Evolutionary conservation across 176 grass and related monocot species (phyloP).

Genomic region (Rhynchospora tenuis): DNA sequence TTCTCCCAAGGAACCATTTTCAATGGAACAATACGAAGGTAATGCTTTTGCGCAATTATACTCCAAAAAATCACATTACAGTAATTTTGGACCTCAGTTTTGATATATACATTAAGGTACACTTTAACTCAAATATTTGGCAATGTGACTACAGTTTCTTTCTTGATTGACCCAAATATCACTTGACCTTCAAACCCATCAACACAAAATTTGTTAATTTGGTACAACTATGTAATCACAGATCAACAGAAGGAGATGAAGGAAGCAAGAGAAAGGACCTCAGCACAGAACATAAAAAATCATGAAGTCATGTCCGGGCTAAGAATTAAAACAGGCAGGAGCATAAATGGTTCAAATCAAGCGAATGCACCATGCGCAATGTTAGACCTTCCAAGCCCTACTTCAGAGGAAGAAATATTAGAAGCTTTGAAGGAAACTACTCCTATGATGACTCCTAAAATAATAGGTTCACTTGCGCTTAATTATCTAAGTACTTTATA

Average conservation of each 20-base stretch:
- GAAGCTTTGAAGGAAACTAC: constrained; percentile 25
- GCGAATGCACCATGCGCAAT: not conserved
- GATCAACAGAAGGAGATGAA: constrained; percentile 13
- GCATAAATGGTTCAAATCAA: constrained; percentile 14
- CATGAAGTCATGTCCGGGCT: not conserved
- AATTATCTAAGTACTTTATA: no score
- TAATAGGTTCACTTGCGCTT: not conserved
- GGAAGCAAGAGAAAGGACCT: not conserved
- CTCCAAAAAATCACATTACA: not conserved
- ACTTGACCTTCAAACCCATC: not conserved
- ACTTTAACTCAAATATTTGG: not conserved
- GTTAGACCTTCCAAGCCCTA: constrained; percentile 28
- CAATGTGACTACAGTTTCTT: not conserved
- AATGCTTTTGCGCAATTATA: not conserved
- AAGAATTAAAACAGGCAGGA: constrained; percentile 16
- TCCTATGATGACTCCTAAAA: constrained; percentile 21
- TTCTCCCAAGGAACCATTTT: not conserved
- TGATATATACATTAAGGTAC: not conserved
- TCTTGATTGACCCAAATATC: not conserved
- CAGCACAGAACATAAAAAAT: not conserved
- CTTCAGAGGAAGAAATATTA: constrained; percentile 26
- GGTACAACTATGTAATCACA: not conserved
- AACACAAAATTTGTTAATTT: not conserved
- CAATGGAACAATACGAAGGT: constrained; percentile 18
- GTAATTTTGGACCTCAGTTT: not conserved